Conservation (phyloP, 257 asterid genomes). For the Forsythia viridissima region DNA sequence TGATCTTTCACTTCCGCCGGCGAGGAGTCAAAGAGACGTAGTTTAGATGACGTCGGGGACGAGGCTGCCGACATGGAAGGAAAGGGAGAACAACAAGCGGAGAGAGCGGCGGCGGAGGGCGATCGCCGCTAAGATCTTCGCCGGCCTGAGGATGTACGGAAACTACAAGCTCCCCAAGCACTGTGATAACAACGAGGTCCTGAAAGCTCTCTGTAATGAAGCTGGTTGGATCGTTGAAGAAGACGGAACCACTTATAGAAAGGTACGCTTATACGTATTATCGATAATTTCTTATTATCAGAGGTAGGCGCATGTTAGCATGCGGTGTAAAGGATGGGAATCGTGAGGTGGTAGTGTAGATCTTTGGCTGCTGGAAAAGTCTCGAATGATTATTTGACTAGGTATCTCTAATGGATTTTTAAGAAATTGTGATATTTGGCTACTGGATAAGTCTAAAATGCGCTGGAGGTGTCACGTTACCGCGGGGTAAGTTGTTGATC, state of each 20-base stretch:
- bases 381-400: background rate
- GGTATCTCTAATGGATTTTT: constrained; percentile 2
- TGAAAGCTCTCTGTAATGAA: constrained; percentile 90
- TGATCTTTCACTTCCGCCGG: constrained; percentile 7
- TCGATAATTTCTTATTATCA: constrained; percentile 1
- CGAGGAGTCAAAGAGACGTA: constrained; percentile 21
- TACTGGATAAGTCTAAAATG: constrained; percentile 30
- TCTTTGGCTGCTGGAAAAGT: constrained; percentile 12
- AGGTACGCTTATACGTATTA: constrained; percentile 43
- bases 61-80: constrained; percentile 96
- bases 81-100: constrained; percentile 95
- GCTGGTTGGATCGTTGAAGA: constrained; percentile 96
- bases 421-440: background rate
- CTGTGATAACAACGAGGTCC: constrained; percentile 92
- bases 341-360: constrained; percentile 12
- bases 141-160: constrained; percentile 90
- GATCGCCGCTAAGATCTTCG: constrained; percentile 91
- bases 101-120: constrained; percentile 94
- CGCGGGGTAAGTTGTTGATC: constrained; percentile 21
- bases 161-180: constrained; percentile 91
- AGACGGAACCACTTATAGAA: constrained; percentile 89
- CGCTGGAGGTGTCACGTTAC: constrained; percentile 35
- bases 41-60: constrained; percentile 75
- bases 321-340: background rate
- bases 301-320: constrained; percentile 3